Percentiles rank a stretch among this genome's conserved stretches.
phyloP scores from a whole-genome alignment of 305 asterid species.

The Fraxinus latifolia region DNA sequence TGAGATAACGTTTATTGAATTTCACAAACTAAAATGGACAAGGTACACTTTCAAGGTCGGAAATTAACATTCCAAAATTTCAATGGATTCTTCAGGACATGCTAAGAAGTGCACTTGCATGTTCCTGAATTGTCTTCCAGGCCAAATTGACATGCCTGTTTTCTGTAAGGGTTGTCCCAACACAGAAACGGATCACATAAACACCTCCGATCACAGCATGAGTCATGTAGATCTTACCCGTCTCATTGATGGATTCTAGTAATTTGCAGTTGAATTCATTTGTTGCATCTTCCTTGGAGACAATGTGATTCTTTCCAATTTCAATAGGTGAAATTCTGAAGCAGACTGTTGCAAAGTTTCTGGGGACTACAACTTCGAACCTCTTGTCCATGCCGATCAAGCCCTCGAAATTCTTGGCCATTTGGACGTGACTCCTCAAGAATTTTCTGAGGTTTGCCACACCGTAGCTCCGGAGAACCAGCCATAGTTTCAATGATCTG shows the following conservation, averaged over 20 bases:
- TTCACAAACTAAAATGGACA: conserved; percentile 17
- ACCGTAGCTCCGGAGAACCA: conserved; percentile 65
- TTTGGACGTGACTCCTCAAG: conserved; percentile 49
- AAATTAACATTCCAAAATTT: conserved; percentile 1
- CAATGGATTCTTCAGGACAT: conserved; percentile 21
- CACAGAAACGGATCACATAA: conserved; percentile 53
- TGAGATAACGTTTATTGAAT: conserved; percentile 5
- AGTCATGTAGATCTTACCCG: conserved; percentile 65
- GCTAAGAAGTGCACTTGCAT: conserved; percentile 46
- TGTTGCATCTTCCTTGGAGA: conserved; percentile 37
- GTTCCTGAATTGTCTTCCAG: conserved; percentile 68
- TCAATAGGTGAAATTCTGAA: conserved; percentile 50
- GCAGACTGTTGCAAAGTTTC: conserved; percentile 67
- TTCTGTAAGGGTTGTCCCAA: conserved; percentile 59
- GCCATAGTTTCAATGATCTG: conserved; percentile 60
- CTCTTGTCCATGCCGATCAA: conserved; percentile 54
- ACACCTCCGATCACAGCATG: conserved; percentile 69
- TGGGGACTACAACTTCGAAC: conserved; percentile 68
- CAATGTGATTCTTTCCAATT: conserved; percentile 24
- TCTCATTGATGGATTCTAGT: conserved; percentile 55
- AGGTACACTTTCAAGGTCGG: neutral
- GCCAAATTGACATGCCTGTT: conserved; percentile 57
- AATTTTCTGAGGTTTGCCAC: conserved; percentile 53
- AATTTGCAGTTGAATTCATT: conserved; percentile 44
- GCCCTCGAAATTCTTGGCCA: conserved; percentile 67